Evolutionary conservation across 192 early-diverging fungal species (phyloP).

Genomic region (Gonapodya prolifera): DNA sequence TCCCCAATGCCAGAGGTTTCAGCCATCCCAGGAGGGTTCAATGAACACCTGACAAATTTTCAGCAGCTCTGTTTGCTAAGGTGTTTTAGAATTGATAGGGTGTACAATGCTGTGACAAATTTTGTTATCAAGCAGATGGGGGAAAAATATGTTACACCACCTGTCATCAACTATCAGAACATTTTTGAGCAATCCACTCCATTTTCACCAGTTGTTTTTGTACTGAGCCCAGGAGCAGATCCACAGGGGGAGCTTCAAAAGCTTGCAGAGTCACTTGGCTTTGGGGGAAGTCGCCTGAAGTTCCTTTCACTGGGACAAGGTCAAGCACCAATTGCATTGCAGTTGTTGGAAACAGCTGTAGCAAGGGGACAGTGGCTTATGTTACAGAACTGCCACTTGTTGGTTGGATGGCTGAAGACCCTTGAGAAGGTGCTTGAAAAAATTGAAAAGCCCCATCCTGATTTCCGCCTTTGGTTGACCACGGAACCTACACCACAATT

Average conservation of each 20-base stretch:
- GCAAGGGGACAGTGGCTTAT: conserved; percentile 48
- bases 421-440: conserved; percentile 37
- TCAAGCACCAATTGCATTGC: conserved; percentile 47
- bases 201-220: conserved; percentile 50
- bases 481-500: conserved; percentile 43
- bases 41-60: conserved; percentile 43
- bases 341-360: conserved; percentile 43
- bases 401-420: conserved; percentile 50
- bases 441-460: conserved; percentile 42
- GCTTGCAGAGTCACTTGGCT: conserved; percentile 44
- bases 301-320: conserved; percentile 59
- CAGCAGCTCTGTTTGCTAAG: conserved; percentile 38
- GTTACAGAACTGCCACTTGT: conserved; percentile 53
- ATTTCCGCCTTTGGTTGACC: conserved; percentile 55
- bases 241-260: conserved; percentile 52
- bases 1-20: conserved; percentile 48
- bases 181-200: conserved; percentile 41
- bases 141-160: conserved; percentile 37
- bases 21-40: conserved; percentile 38
- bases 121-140: conserved; percentile 40
- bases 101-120: conserved; percentile 48
- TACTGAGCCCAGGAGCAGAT: conserved; percentile 46
- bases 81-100: conserved; percentile 47
- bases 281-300: conserved; percentile 50
- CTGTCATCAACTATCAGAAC: conserved; percentile 45